Base-by-base conservation (phyloP, 352 stramenopile species). In the Globisporangium sylvaticum region DNA sequence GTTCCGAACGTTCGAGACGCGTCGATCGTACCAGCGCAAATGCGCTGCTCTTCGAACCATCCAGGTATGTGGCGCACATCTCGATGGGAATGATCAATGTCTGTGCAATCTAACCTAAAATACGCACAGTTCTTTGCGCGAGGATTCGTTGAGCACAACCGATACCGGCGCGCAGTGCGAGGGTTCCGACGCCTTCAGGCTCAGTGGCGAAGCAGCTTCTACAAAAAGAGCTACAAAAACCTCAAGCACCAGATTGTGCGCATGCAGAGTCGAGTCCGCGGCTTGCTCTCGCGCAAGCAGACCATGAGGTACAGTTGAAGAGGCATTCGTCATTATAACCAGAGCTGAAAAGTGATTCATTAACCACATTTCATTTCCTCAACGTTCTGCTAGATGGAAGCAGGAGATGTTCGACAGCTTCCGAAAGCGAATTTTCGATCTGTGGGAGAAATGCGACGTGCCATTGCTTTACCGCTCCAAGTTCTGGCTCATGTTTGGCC, bases 401-500 rank as follows among this genome's bases (percentile, higher is more conserved):
- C 46, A 70, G n/a, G 68, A 74, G 8, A 68, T 92, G 72, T 81
- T 92, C 64, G 73, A 84, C 56, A 75, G 71, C 18, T 79, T 73
- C 24, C 78, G 83, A 1, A 68, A 67, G 39, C 82, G 80, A 44
- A 84, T 92, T n/a, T 92, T 90, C 46, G 78, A 83, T 42, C 54
- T 91, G 34, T 94, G 87, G 87, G 69, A 81, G 31, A 73, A 81
- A 52, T 88, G 78, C 42, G 77, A 89, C 57, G 83, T 86, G 18
- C 80, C 87, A 6, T 60, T 94, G 24, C 67, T 92, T 0, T 80
- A 94, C 69, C 77, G 87, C 20, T 91, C 87, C 56, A 92, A 93
- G 62, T 94, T 94, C 60, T 94, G 87, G 87, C 70, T 92, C 44
- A 89, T 77, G 12, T 94, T 92, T 66, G 86, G 91, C 63, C 70